Evolutionary conservation across 2,329 filamentous ascomycete species (phyloP).

Genomic region (Hortaea werneckii): DNA sequence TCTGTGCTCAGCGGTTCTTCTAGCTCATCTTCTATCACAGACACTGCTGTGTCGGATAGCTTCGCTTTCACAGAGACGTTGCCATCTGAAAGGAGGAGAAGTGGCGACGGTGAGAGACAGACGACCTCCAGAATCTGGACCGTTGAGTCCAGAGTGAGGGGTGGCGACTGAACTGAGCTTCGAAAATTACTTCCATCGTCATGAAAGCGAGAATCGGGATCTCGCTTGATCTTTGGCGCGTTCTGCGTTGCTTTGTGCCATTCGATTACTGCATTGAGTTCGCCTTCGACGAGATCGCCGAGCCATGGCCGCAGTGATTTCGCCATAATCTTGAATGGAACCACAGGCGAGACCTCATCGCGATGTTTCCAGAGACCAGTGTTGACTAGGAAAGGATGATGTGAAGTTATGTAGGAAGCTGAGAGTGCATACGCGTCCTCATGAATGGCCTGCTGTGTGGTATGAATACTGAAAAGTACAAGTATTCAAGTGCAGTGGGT

Average conservation of each 20-base stretch:
- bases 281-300: constrained; percentile 13
- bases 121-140: constrained; percentile 13
- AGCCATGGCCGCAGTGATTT: constrained; percentile 15
- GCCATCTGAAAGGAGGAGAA: constrained; percentile 18
- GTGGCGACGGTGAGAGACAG: constrained; percentile 5
- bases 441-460: too few relatives aligned
- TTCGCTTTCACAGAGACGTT: constrained; percentile 13
- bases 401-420: too few relatives aligned
- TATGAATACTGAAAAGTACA: too few relatives aligned
- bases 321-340: background rate
- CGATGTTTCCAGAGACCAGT: too few relatives aligned
- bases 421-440: too few relatives aligned
- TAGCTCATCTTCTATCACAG: constrained; percentile 14
- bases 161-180: constrained; percentile 7
- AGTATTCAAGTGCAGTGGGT: too few relatives aligned
- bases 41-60: constrained; percentile 14
- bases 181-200: constrained; percentile 25
- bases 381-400: too few relatives aligned
- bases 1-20: constrained; percentile 11
- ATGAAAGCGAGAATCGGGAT: constrained; percentile 15
- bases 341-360: too few relatives aligned
- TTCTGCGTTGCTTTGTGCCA: constrained; percentile 14
- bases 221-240: constrained; percentile 12
- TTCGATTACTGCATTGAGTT: constrained; percentile 16
- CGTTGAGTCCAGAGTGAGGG: constrained; percentile 1